phyloP scores from a whole-genome alignment of 2,329 filamentous ascomycete species.

The Tolypocladium paradoxum region DNA sequence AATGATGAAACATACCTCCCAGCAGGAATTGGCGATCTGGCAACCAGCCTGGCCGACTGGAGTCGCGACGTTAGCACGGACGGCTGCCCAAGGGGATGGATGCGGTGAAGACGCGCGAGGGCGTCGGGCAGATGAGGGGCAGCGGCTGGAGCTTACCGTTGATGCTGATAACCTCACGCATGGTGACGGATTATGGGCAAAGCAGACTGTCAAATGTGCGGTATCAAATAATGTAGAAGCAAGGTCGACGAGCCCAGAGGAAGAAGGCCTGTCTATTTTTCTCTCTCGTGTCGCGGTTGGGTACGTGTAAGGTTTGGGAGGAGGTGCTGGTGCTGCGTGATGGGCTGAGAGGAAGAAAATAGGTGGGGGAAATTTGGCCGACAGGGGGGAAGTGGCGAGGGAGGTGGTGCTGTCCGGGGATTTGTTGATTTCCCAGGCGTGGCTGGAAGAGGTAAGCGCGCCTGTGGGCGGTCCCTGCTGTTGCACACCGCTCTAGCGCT shows the following conservation, averaged over 20 bases:
- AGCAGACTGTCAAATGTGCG: constrained; percentile 6
- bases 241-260: constrained; percentile 12
- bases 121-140: constrained; percentile 18
- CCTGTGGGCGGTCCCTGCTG: constrained; percentile 8
- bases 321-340: constrained; percentile 13
- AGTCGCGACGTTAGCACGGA: constrained; percentile 40
- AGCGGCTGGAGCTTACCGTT: constrained; percentile 64
- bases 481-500: constrained; percentile 8
- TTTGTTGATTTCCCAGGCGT: constrained; percentile 28
- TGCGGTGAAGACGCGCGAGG: constrained; percentile 8
- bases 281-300: constrained; percentile 7
- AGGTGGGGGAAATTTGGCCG: constrained; percentile 37
- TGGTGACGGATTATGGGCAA: constrained; percentile 40
- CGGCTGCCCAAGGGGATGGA: neutral
- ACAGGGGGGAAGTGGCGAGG: constrained; percentile 16
- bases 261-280: constrained; percentile 10
- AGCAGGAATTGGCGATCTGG: constrained; percentile 99
- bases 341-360: constrained; percentile 23
- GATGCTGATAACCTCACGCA: constrained; percentile 99
- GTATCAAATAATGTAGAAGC: constrained; percentile 12
- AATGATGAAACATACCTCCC: constrained; percentile 69
- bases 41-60: constrained; percentile 99
- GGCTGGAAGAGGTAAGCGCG: constrained; percentile 24
- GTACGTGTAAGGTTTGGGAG: constrained; percentile 12
- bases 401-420: constrained; percentile 17